Evolutionary conservation across 257 asterid species (phyloP).

Genomic region (Mitragyna speciosa): DNA sequence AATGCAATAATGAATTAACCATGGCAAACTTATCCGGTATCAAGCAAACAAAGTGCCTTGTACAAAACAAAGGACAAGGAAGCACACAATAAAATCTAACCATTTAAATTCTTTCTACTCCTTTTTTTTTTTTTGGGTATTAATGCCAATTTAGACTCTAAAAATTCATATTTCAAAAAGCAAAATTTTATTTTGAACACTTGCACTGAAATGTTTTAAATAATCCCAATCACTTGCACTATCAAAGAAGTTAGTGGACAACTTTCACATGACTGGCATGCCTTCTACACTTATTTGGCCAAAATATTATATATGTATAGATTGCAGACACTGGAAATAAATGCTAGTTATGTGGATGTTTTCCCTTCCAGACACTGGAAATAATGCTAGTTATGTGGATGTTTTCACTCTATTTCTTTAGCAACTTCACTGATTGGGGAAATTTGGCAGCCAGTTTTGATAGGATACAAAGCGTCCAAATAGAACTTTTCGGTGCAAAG

Average conservation of each 20-base stretch:
- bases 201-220: not conserved
- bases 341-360: not conserved
- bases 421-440: not conserved
- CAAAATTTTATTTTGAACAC: not conserved
- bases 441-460: not conserved
- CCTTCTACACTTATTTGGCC: no score
- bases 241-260: no score
- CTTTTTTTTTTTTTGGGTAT: not conserved
- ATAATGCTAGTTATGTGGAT: not conserved
- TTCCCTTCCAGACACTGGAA: not conserved
- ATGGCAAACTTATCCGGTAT: not conserved
- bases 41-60: not conserved
- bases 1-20: not conserved
- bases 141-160: not conserved
- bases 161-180: not conserved
- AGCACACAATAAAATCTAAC: not conserved
- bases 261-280: no score
- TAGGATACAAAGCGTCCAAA: no score
- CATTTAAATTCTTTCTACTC: not conserved
- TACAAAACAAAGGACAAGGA: not conserved
- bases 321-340: no score
- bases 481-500: not conserved
- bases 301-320: no score
- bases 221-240: not conserved
- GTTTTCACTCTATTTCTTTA: not conserved